Percentiles rank a stretch among this genome's conserved stretches.
Conservation (phyloP, 371 early-diverging fungal species). For the Mucor ambiguus region DNA sequence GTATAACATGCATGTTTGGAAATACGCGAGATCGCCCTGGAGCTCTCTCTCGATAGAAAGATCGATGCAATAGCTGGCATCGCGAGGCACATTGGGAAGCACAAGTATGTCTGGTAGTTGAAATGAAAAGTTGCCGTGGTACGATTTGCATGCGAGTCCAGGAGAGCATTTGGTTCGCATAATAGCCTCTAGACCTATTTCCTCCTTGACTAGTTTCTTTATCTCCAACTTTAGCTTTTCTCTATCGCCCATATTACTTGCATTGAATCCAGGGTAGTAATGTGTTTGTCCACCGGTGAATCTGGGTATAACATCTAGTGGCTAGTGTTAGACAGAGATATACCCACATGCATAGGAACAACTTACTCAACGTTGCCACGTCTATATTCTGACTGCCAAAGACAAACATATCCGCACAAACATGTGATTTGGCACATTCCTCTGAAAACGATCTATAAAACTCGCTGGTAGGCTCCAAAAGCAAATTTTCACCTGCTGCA, state of each 20-base stretch:
- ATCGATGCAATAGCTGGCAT: constrained; percentile 84
- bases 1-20: constrained; percentile 87
- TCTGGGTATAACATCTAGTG: constrained; percentile 65
- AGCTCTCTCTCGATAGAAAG: constrained; percentile 75
- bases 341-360: not conserved
- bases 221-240: constrained; percentile 75
- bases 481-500: constrained; percentile 31
- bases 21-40: constrained; percentile 63
- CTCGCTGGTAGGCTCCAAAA: constrained; percentile 66
- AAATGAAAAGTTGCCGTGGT: constrained; percentile 87
- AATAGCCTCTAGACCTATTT: constrained; percentile 84
- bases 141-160: constrained; percentile 76
- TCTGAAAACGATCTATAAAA: constrained; percentile 86
- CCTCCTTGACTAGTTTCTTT: constrained; percentile 60
- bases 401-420: constrained; percentile 84
- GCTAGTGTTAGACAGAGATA: not conserved
- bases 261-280: constrained; percentile 84
- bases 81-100: constrained; percentile 82
- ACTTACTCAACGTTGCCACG: constrained; percentile 76
- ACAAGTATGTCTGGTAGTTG: constrained; percentile 83
- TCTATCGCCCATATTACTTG: constrained; percentile 63
- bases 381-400: constrained; percentile 77
- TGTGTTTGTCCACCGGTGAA: constrained; percentile 88
- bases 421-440: constrained; percentile 75
- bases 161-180: constrained; percentile 84